Percentiles rank a stretch among this genome's conserved stretches.
These are phyloP conservation scores for Sordariomycetes sp. DNA, from an alignment of 2,329 filamentous ascomycete species.

Conservation along the genomic window DNA sequence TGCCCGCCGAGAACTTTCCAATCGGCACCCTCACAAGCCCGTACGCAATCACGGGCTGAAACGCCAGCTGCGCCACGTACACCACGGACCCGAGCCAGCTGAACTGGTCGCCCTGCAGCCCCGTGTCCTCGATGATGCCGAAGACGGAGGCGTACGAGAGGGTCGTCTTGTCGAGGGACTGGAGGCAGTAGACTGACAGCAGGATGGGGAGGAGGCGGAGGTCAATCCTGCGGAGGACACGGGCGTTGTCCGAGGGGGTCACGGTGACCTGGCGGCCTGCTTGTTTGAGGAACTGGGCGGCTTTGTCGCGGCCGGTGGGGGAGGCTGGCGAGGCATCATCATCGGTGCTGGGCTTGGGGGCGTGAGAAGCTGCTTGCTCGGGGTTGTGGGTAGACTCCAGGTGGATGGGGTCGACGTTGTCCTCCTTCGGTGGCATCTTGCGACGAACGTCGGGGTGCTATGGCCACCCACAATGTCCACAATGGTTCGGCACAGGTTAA, in stretches of 20 bases:
- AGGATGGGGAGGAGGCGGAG: constrained; percentile 16
- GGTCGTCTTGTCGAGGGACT: constrained; percentile 17
- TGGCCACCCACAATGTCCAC: not conserved
- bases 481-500: not conserved
- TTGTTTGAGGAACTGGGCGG: constrained; percentile 31
- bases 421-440: constrained; percentile 5
- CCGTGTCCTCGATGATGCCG: constrained; percentile 14
- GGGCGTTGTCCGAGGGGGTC: constrained; percentile 35
- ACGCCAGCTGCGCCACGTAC: constrained; percentile 15
- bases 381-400: not conserved
- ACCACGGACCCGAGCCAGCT: constrained; percentile 17
- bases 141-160: constrained; percentile 16
- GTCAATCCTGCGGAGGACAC: constrained; percentile 19
- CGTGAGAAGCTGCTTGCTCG: not conserved
- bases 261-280: constrained; percentile 29
- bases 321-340: not conserved
- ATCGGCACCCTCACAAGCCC: constrained; percentile 39
- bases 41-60: constrained; percentile 41
- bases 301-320: constrained; percentile 23
- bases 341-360: constrained; percentile 1
- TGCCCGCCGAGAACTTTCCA: constrained; percentile 36
- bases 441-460: not conserved
- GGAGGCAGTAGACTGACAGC: constrained; percentile 15
- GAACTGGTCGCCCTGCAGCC: constrained; percentile 15
- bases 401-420: constrained; percentile 4